Conservation (phyloP, 495 filamentous ascomycete genomes). For the Talaromyces ruber region DNA sequence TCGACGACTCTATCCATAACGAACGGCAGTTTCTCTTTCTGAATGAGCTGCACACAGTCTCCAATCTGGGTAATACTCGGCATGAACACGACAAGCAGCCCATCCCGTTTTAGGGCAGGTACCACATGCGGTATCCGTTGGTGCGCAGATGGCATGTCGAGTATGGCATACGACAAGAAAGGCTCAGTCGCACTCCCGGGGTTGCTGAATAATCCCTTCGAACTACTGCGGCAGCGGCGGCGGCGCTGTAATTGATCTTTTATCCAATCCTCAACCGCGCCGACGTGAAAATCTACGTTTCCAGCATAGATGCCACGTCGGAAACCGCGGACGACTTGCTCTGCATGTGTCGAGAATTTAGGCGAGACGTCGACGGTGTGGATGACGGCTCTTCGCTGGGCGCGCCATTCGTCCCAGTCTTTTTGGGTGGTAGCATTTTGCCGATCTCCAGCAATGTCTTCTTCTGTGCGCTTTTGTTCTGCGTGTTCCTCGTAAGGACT, state of each 20-base stretch:
- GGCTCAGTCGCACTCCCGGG: conserved; percentile 22
- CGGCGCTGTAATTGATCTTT: conserved; percentile 31
- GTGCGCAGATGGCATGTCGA: conserved; percentile 61
- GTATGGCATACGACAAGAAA: conserved; percentile 58
- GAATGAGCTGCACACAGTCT: conserved; percentile 46
- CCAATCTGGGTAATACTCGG: conserved; percentile 72
- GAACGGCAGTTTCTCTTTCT: conserved; percentile 41
- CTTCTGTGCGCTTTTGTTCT: conserved; percentile 6
- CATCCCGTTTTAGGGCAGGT: conserved; percentile 50
- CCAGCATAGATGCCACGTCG: conserved; percentile 58
- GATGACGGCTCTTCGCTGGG: conserved; percentile 53
- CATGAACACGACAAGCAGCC: conserved; percentile 57
- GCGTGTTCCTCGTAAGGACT: conserved; percentile 15
- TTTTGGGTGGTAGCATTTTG: conserved; percentile 13
- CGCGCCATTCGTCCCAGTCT: conserved; percentile 37
- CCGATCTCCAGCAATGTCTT: not conserved
- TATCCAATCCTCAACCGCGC: conserved; percentile 56
- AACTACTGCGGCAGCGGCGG: conserved; percentile 17
- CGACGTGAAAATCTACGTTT: conserved; percentile 64
- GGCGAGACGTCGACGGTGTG: conserved; percentile 60
- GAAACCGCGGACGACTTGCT: conserved; percentile 53
- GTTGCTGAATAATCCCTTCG: conserved; percentile 11
- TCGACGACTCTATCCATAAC: conserved; percentile 57
- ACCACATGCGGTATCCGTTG: conserved; percentile 48
- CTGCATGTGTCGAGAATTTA: conserved; percentile 50